Evolutionary conservation across 2,329 filamentous ascomycete genomes (phyloP).

Genomic region (Leptographium radiaticola): DNA sequence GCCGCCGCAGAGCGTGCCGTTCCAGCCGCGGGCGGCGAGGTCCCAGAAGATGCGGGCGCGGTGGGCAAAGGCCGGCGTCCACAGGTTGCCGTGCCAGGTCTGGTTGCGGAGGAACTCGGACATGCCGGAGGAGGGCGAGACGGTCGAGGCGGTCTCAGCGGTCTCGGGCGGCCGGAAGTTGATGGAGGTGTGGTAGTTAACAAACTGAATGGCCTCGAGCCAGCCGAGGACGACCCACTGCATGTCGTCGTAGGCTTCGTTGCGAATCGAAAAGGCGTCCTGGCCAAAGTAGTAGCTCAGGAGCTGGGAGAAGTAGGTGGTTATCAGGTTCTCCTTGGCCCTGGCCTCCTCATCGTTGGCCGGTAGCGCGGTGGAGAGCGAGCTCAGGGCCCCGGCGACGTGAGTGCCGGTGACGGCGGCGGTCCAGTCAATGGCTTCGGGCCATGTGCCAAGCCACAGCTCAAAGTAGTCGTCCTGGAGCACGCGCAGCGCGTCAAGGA

Average conservation of each 20-base stretch:
- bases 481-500: conserved; percentile 53
- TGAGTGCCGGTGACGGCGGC: conserved; percentile 73
- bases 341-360: conserved; percentile 25
- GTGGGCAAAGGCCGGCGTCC: conserved; percentile 66
- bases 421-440: conserved; percentile 84
- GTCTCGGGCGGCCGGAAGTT: conserved; percentile 35
- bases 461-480: conserved; percentile 72
- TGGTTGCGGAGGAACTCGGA: conserved; percentile 24
- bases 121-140: neutral
- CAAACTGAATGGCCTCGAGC: conserved; percentile 70
- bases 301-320: conserved; percentile 67
- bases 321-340: conserved; percentile 64
- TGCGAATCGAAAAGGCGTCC: conserved; percentile 59
- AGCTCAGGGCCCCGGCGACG: conserved; percentile 57
- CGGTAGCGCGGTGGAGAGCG: conserved; percentile 49
- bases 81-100: conserved; percentile 66
- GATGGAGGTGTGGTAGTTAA: conserved; percentile 51
- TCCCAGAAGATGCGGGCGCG: conserved; percentile 79
- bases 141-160: neutral
- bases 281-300: conserved; percentile 78
- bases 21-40: conserved; percentile 67
- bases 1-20: conserved; percentile 64
- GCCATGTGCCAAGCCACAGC: conserved; percentile 70
- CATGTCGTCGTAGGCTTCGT: conserved; percentile 80
- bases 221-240: conserved; percentile 90